Base-by-base conservation (phyloP, 2,329 filamentous ascomycete species). In the Dactylellina leptospora region DNA sequence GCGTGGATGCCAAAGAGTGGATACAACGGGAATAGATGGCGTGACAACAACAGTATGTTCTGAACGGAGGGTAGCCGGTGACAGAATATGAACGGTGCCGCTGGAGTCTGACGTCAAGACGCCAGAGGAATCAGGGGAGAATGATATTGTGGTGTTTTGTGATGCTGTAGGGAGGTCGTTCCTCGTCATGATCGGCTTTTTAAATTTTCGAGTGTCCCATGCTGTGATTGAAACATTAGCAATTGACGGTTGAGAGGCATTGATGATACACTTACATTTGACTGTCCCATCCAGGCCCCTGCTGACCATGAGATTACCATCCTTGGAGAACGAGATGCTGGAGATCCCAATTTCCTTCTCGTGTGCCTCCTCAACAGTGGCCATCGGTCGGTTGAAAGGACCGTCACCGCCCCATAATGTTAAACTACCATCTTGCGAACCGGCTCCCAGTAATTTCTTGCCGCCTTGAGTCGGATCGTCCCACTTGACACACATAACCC, bases 201-300 rank as follows among this genome's bases (percentile, higher is more conserved):
- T 97, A 83, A 99, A 96, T 78, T 97, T 97, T 68, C 95, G 87
- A 2, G 89, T 96, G 79, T 99, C 95, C 95, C 95, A 99, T 1
- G 97, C 76, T 10, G 10, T n/a, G 3, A 16, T 8, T 27, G 18
- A 40, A 20, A 28, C 8, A 18, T 28, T 1, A 36, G 47, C 45
- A n/a, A n/a, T n/a, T n/a, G n/a, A n/a, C n/a, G n/a, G n/a, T n/a
- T n/a, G n/a, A n/a, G n/a, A n/a, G n/a, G n/a, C n/a, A n/a, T n/a
- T n/a, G n/a, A n/a, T n/a, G n/a, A n/a, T n/a, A n/a, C n/a, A n/a
- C 71, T 66, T 55, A 78, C 77, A 84, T 81, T 97, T 97, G 80
- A 99, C 93, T 1, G 90, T 85, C 78, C 96, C 87, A 80, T 99
- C 95, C 36, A 74, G 44, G 61, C 95, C 95, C 75, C 92, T 85